Conservation (phyloP, 257 asterid species). For the Solanum piurae region DNA sequence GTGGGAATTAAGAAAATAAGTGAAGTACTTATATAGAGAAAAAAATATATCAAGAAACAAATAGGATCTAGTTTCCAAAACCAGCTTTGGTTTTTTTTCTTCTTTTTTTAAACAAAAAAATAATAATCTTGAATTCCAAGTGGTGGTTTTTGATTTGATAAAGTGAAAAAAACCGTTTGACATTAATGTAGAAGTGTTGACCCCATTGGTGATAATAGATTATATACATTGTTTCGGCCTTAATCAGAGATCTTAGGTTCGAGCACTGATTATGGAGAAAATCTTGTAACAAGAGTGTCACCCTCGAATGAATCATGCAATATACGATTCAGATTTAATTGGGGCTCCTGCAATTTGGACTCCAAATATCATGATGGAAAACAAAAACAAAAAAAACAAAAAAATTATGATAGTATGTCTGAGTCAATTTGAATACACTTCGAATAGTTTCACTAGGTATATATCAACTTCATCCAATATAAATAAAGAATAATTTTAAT, state of each 20-base stretch:
- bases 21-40: conserved; percentile 25
- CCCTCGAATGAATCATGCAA: too few relatives aligned
- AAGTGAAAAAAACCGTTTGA: conserved; percentile 35
- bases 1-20: conserved; percentile 17
- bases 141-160: conserved; percentile 11
- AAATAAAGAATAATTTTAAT: too few relatives aligned
- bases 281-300: too few relatives aligned
- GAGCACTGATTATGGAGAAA: too few relatives aligned
- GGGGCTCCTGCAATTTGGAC: too few relatives aligned
- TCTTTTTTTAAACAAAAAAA: background rate
- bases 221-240: background rate
- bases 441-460: background rate
- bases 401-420: too few relatives aligned
- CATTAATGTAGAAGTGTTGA: conserved; percentile 6
- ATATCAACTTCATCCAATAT: background rate
- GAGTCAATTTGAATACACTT: too few relatives aligned
- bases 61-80: conserved; percentile 23
- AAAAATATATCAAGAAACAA: background rate
- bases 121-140: background rate
- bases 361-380: too few relatives aligned
- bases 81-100: background rate
- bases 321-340: too few relatives aligned
- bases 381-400: too few relatives aligned
- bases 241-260: too few relatives aligned
- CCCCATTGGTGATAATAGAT: background rate